Evolutionary conservation across 2,329 filamentous ascomycete species (phyloP).

Genomic region (Colletotrichum sp.): DNA sequence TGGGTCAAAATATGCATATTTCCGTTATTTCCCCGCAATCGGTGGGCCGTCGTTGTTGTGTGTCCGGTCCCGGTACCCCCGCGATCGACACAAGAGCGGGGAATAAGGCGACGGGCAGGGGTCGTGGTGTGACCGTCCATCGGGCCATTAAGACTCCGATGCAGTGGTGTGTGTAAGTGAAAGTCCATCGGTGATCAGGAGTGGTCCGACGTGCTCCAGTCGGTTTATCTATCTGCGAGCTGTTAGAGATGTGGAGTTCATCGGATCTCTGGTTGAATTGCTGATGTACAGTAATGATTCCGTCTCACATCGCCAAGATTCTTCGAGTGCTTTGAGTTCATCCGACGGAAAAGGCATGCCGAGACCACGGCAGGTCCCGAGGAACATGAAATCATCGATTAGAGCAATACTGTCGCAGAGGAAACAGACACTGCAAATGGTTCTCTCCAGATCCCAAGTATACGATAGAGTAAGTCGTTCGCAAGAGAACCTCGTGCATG

Average conservation of each 20-base stretch:
- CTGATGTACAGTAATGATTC: not conserved
- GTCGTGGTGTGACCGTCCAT: not conserved
- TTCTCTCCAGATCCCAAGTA: not conserved
- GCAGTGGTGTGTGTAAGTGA: fast-evolving
- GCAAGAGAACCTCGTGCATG: fast-evolving
- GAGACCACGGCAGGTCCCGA: not conserved
- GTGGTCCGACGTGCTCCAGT: not conserved
- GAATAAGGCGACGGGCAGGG: not conserved
- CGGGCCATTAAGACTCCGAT: not conserved
- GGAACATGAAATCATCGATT: not conserved
- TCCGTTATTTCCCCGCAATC: not conserved
- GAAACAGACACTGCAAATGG: not conserved
- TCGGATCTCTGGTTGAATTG: not conserved
- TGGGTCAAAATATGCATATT: not conserved
- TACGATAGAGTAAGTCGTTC: not conserved
- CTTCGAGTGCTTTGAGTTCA: not conserved
- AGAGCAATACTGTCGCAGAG: not conserved
- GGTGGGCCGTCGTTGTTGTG: not conserved
- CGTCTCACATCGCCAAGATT: fast-evolving
- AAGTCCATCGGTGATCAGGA: not conserved
- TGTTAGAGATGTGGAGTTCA: not conserved
- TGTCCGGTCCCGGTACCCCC: slow-evolving; percentile 4
- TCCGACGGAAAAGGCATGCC: not conserved
- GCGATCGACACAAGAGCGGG: slow-evolving; percentile 3
- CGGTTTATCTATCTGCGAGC: not conserved